These are phyloP conservation scores for Platanthera guangdongensis DNA, from an alignment of 106 monocot genomes.

Conservation along the genomic window DNA sequence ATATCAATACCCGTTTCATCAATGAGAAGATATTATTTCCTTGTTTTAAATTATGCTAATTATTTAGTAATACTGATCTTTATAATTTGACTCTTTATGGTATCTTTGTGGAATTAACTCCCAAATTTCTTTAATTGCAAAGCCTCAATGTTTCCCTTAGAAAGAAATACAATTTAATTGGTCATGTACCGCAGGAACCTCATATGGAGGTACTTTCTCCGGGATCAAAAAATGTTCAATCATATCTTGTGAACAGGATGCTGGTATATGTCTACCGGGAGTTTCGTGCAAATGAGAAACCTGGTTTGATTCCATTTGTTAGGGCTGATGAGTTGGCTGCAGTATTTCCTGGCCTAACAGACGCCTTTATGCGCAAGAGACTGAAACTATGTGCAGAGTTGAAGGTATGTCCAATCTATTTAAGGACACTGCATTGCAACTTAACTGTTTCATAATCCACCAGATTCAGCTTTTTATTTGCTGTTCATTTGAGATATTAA, in stretches of 20 bases:
- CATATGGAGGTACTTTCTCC: conserved; percentile 94
- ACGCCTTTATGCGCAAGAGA: conserved; percentile 60
- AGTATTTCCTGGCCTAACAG: conserved; percentile 58
- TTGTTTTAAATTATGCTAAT: conserved; percentile 1
- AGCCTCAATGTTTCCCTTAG: neutral
- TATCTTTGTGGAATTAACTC: neutral
- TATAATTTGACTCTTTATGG: neutral
- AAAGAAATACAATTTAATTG: neutral
- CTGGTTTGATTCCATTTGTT: conserved; percentile 55
- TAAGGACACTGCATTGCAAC: neutral
- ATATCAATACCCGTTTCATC: neutral
- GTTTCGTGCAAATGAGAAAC: conserved; percentile 84
- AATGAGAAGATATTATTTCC: neutral
- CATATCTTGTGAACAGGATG: conserved; percentile 73
- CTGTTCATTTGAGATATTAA: conserved; percentile 8
- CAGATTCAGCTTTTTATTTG: neutral
- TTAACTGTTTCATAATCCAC: neutral
- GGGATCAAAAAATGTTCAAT: conserved; percentile 70
- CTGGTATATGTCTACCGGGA: conserved; percentile 72
- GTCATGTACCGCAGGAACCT: conserved; percentile 54
- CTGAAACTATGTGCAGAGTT: conserved; percentile 87
- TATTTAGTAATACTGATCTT: neutral
- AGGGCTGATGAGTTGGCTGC: conserved; percentile 66
- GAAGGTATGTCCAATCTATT: conserved; percentile 31
- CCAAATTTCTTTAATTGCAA: neutral